These are phyloP conservation scores for Auricularia heimuer DNA, from an alignment of 768 basidiomycete genomes.

Conservation along the genomic window DNA sequence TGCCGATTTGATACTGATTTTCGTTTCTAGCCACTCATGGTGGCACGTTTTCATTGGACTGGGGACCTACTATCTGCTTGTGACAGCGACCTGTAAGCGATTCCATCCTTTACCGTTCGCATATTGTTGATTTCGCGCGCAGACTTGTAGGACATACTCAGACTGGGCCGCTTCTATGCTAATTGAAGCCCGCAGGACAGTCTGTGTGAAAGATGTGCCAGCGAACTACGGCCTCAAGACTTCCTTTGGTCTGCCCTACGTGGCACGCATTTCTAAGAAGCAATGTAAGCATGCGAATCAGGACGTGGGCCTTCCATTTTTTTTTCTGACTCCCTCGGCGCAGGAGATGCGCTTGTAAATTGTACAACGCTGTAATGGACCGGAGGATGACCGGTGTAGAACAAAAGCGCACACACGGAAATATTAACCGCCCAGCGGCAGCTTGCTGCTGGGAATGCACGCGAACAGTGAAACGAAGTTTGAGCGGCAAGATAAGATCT, in stretches of 20 bases:
- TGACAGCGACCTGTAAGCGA: constrained; percentile 16
- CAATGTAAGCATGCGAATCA: neutral
- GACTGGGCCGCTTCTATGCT: neutral
- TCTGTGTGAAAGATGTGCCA: constrained; percentile 47
- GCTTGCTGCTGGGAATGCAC: too few relatives aligned
- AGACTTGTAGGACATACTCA: neutral
- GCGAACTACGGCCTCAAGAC: neutral
- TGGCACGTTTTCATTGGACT: constrained; percentile 55
- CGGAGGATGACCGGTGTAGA: too few relatives aligned
- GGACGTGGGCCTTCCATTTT: too few relatives aligned
- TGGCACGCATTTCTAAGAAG: neutral
- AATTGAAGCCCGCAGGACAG: constrained; percentile 28
- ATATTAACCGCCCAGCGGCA: too few relatives aligned
- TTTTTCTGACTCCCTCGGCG: too few relatives aligned
- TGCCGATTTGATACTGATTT: neutral
- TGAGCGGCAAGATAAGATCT: too few relatives aligned
- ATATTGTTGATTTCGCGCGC: neutral
- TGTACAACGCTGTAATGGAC: too few relatives aligned
- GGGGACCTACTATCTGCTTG: constrained; percentile 16
- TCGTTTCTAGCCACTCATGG: constrained; percentile 49
- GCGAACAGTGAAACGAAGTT: too few relatives aligned
- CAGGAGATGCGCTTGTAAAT: too few relatives aligned
- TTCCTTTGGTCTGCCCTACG: neutral
- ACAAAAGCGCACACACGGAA: too few relatives aligned
- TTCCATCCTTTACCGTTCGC: neutral